A percentile compares a stretch with the other conserved stretches of the same genome.
Evolutionary conservation across 1,284 basidiomycete genomes (phyloP).

Genomic region (Neotropicomus parvogracilis): DNA sequence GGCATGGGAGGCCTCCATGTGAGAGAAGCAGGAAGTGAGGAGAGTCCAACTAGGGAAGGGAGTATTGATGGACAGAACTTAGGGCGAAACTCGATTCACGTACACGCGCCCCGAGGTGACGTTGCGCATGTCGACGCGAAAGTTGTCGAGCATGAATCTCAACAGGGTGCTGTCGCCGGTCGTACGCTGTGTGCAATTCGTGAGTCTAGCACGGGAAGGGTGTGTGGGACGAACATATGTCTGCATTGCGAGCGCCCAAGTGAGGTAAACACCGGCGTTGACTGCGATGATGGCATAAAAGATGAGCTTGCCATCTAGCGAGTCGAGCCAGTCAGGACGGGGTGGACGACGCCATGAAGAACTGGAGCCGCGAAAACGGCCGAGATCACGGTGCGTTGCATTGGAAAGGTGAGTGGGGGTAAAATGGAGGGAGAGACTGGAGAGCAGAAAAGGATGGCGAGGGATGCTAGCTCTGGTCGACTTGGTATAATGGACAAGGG

Average conservation of each 20-base stretch:
- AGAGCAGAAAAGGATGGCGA: conserved; percentile 6
- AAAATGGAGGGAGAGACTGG: conserved; percentile 16
- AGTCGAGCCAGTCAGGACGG: conserved; percentile 37
- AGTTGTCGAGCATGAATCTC: conserved; percentile 66
- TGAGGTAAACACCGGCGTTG: conserved; percentile 43
- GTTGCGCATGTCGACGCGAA: conserved; percentile 62
- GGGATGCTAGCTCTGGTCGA: too few species aligned
- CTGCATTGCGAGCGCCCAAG: conserved; percentile 40
- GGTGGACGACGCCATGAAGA: conserved; percentile 29
- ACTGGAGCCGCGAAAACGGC: conserved; percentile 8
- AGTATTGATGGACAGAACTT: conserved; percentile 2
- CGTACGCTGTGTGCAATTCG: conserved; percentile 21
- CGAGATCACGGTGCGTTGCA: conserved; percentile 27
- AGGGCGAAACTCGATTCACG: conserved; percentile 23
- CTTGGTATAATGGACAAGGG: too few species aligned
- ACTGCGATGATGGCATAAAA: conserved; percentile 45
- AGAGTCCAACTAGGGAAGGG: conserved; percentile 67
- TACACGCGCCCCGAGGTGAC: conserved; percentile 68
- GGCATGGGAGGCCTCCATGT: conserved; percentile 61
- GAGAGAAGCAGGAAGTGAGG: conserved; percentile 74
- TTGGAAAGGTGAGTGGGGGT: conserved; percentile 11
- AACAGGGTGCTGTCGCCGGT: conserved; percentile 48
- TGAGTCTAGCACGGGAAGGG: not conserved
- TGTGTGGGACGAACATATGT: conserved; percentile 36
- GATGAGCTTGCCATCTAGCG: conserved; percentile 36